Conservation (phyloP, 768 basidiomycete species). For the Mycena leptocephala region DNA sequence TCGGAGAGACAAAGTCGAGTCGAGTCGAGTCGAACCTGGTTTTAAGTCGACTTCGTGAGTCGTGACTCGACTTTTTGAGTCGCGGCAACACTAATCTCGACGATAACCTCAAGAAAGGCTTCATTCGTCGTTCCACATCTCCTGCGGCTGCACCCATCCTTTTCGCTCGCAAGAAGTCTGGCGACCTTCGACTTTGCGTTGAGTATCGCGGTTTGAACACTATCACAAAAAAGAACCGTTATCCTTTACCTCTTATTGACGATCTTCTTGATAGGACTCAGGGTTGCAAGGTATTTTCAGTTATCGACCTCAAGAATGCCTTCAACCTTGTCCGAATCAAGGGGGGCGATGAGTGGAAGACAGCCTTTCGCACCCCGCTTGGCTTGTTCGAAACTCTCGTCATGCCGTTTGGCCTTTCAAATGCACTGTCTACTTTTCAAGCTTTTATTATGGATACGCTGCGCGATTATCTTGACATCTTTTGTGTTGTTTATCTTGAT, state of each 20-base stretch:
- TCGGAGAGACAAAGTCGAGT: no score
- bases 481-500: constrained; percentile 60
- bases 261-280: constrained; percentile 50
- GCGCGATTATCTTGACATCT: constrained; percentile 53
- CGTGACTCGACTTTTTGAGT: no score
- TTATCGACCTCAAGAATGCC: constrained; percentile 56
- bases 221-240: constrained; percentile 40
- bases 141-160: constrained; percentile 41
- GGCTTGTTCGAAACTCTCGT: constrained; percentile 57
- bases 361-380: constrained; percentile 56
- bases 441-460: constrained; percentile 59
- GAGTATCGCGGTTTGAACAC: constrained; percentile 36
- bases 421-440: constrained; percentile 61
- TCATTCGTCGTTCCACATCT: constrained; percentile 43
- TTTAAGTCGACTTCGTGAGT: no score
- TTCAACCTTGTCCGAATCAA: constrained; percentile 56
- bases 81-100: no score
- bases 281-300: constrained; percentile 46
- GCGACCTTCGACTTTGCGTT: constrained; percentile 42
- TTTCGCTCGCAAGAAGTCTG: constrained; percentile 44
- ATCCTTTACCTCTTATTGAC: constrained; percentile 48
- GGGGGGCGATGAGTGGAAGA: constrained; percentile 61
- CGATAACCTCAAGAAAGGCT: constrained; percentile 46
- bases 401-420: constrained; percentile 57
- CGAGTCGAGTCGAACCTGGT: no score